phyloP scores from a whole-genome alignment of 2,329 filamentous ascomycete genomes.

The Alternaria sp. region DNA sequence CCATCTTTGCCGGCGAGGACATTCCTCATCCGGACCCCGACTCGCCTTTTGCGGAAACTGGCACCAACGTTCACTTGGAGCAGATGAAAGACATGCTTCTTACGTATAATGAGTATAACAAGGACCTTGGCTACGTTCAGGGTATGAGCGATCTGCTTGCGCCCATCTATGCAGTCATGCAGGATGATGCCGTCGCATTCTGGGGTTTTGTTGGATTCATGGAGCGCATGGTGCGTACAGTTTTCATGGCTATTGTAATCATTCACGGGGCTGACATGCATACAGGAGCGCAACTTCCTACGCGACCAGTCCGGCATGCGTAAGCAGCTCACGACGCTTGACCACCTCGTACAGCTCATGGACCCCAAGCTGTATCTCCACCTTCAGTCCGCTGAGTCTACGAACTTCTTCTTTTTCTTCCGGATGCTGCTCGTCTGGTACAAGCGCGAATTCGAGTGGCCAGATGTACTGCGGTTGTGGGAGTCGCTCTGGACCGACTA shows the following conservation, averaged over 20 bases:
- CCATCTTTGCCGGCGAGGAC: slow-evolving; percentile 95
- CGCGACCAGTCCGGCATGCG: slow-evolving; percentile 97
- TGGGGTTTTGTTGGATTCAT: slow-evolving; percentile 97
- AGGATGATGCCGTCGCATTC: slow-evolving; percentile 95
- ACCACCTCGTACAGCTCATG: slow-evolving; percentile 95
- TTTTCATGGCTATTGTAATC: too few species aligned
- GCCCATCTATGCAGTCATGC: slow-evolving; percentile 94
- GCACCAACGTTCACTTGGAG: slow-evolving; percentile 96
- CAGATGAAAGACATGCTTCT: slow-evolving; percentile 99
- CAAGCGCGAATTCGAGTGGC: slow-evolving; percentile 94
- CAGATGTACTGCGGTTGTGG: slow-evolving; percentile 86
- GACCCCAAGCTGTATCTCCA: slow-evolving; percentile 94
- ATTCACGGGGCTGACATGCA: slow-evolving; percentile 8
- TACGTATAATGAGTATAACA: slow-evolving; percentile 98
- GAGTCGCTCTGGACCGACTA: slow-evolving; percentile 95
- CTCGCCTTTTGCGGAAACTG: slow-evolving; percentile 89
- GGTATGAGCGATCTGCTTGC: slow-evolving; percentile 98
- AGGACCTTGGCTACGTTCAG: slow-evolving; percentile 93
- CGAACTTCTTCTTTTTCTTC: slow-evolving; percentile 99
- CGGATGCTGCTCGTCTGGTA: slow-evolving; percentile 99
- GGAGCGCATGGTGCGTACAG: slow-evolving; percentile 76
- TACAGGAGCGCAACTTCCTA: slow-evolving; percentile 85
- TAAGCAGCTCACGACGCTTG: slow-evolving; percentile 84
- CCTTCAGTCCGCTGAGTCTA: slow-evolving; percentile 87
- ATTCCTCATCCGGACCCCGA: slow-evolving; percentile 95